phyloP scores from a whole-genome alignment of 2,329 filamentous ascomycete genomes.

The Colletotrichum spinosum region DNA sequence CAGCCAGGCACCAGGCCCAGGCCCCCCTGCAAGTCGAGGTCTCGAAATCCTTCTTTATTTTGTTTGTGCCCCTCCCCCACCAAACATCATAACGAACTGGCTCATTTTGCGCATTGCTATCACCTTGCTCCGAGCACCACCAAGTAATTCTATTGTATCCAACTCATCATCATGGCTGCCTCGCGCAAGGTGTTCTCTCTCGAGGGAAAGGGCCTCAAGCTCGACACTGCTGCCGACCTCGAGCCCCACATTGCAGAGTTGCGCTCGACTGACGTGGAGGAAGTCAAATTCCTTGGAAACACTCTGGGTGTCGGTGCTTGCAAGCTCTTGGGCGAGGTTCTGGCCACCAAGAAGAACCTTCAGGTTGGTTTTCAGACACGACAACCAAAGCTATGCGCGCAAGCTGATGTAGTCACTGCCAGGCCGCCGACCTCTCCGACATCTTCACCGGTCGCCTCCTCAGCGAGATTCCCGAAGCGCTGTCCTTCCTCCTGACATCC shows the following conservation, averaged over 20 bases:
- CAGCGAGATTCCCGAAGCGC: slow-evolving; percentile 91
- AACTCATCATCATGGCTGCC: slow-evolving; percentile 32
- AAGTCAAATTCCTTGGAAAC: slow-evolving; percentile 89
- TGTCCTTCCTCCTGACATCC: slow-evolving; percentile 86
- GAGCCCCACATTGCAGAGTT: slow-evolving; percentile 85
- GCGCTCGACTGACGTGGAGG: slow-evolving; percentile 80
- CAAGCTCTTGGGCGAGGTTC: slow-evolving; percentile 83
- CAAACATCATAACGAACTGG: slow-evolving; percentile 27
- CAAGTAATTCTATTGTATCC: slow-evolving; percentile 9
- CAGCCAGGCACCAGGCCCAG: slow-evolving; percentile 24
- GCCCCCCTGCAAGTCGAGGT: slow-evolving; percentile 28
- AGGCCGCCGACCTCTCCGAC: slow-evolving; percentile 91
- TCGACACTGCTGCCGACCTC: slow-evolving; percentile 88
- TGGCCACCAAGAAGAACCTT: slow-evolving; percentile 86
- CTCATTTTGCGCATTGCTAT: slow-evolving; percentile 34
- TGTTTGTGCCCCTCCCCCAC: slow-evolving; percentile 36
- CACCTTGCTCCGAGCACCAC: slow-evolving; percentile 16
- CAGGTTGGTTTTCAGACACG: slow-evolving; percentile 63
- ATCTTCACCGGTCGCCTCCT: slow-evolving; percentile 97
- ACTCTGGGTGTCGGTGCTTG: slow-evolving; percentile 92
- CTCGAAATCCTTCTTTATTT: slow-evolving; percentile 33
- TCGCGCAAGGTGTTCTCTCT: slow-evolving; percentile 81
- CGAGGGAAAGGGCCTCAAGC: slow-evolving; percentile 91
- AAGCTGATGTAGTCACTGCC: slow-evolving; percentile 19
- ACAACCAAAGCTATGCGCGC: not conserved